Evolutionary conservation across 306 rosid species (phyloP).

Genomic region (Dryas drummondii): DNA sequence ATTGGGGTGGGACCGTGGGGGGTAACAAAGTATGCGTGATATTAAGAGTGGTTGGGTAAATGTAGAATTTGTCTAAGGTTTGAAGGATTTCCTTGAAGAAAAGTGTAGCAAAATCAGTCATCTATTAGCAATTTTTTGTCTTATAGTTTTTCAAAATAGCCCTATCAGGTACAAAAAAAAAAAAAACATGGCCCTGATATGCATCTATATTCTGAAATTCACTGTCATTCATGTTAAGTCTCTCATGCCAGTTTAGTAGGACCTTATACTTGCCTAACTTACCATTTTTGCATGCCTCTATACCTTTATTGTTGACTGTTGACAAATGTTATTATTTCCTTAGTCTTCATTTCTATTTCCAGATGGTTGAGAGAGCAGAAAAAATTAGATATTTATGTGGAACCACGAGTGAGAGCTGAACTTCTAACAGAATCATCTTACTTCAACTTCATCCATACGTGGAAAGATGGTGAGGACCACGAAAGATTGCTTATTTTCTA

Average conservation of each 20-base stretch:
- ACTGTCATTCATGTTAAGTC: background rate
- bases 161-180: background rate
- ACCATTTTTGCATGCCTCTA: background rate
- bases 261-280: background rate
- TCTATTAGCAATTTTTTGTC: background rate
- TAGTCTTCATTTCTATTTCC: constrained; percentile 26
- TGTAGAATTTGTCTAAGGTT: background rate
- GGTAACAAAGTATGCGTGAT: background rate
- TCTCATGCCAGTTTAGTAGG: background rate
- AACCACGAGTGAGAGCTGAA: constrained; percentile 73
- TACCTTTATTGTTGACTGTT: constrained; percentile 12
- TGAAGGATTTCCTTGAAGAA: background rate
- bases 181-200: background rate
- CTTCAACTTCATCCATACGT: constrained; percentile 72
- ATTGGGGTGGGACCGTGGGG: background rate
- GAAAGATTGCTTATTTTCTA: background rate
- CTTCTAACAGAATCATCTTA: constrained; percentile 74
- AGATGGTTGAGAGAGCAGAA: constrained; percentile 89
- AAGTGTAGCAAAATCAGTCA: background rate
- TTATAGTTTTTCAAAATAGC: background rate
- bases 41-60: background rate
- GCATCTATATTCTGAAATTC: background rate
- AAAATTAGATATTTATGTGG: constrained; percentile 70
- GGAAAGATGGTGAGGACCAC: constrained; percentile 78
- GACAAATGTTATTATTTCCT: constrained; percentile 17